Evolutionary conservation across 2,329 filamentous ascomycete species (phyloP).

Genomic region (Fusarium austroafricanum): DNA sequence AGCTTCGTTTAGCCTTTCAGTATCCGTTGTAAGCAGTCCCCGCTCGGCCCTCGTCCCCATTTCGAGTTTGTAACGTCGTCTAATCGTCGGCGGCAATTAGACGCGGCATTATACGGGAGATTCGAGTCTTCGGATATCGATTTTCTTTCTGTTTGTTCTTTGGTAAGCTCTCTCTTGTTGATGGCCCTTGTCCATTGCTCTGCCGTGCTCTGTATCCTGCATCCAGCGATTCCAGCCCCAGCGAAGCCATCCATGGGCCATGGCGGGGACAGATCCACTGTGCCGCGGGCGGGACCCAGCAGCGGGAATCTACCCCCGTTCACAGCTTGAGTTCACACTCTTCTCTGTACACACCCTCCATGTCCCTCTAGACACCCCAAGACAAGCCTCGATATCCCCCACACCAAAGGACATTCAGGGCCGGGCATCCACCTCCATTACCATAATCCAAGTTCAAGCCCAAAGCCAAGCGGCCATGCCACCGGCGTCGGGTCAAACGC

Average conservation of each 20-base stretch:
- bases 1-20: conserved; percentile 26
- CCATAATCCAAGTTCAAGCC: conserved; percentile 5
- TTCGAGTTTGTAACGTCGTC: conserved; percentile 6
- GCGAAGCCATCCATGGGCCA: too few relatives aligned
- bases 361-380: conserved; percentile 6
- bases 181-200: conserved; percentile 18
- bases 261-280: conserved; percentile 34
- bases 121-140: conserved; percentile 24
- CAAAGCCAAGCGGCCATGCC: conserved; percentile 12
- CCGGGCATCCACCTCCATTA: conserved; percentile 33
- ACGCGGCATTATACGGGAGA: conserved; percentile 16
- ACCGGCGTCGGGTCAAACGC: conserved; percentile 41
- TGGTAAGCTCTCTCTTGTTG: conserved; percentile 37
- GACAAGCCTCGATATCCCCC: conserved; percentile 27
- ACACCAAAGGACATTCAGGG: conserved; percentile 26
- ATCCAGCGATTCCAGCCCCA: too few relatives aligned
- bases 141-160: conserved; percentile 29
- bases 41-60: conserved; percentile 2
- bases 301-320: conserved; percentile 41
- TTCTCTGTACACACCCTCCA: conserved; percentile 17
- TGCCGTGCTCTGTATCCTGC: conserved; percentile 18
- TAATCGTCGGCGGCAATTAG: conserved; percentile 28
- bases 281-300: conserved; percentile 35
- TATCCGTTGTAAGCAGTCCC: conserved; percentile 22
- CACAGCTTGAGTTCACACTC: conserved; percentile 20